A percentile compares a stretch with the other conserved stretches of the same genome.
phyloP scores from a whole-genome alignment of 768 basidiomycete species.

The Mycena metata region DNA sequence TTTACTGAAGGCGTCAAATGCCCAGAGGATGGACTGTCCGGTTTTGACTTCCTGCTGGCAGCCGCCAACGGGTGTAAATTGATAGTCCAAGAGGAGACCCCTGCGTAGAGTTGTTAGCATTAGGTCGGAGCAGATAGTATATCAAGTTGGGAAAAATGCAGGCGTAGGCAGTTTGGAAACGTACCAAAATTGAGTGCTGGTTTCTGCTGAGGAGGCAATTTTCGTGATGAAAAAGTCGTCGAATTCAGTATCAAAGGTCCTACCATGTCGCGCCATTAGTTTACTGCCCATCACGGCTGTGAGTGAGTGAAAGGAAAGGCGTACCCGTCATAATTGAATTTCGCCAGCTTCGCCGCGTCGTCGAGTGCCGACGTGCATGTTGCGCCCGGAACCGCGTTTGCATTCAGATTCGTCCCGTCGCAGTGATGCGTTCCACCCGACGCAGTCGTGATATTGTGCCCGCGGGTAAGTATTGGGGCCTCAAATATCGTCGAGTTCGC shows the following conservation, averaged over 20 bases:
- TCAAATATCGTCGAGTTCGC: conserved; percentile 55
- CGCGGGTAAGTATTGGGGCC: conserved; percentile 52
- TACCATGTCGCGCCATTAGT: conserved; percentile 29
- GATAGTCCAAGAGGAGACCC: conserved; percentile 53
- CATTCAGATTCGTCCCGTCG: conserved; percentile 58
- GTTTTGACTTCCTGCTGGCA: conserved; percentile 54
- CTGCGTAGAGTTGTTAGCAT: no score
- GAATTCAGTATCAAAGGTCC: conserved; percentile 51
- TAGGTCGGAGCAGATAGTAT: no score
- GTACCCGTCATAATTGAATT: conserved; percentile 59
- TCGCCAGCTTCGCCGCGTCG: conserved; percentile 49
- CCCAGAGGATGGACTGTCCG: conserved; percentile 52
- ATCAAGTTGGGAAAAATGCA: no score
- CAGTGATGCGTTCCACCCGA: conserved; percentile 57
- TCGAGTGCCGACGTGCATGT: conserved; percentile 60
- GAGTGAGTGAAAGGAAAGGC: not conserved
- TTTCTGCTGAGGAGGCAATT: conserved; percentile 43
- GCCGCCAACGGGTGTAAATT: conserved; percentile 53
- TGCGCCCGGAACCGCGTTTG: conserved; percentile 52
- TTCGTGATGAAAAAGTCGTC: conserved; percentile 60
- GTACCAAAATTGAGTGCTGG: no score
- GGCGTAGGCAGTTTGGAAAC: no score
- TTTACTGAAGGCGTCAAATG: conserved; percentile 54
- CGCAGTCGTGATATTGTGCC: conserved; percentile 55
- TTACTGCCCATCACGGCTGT: not conserved